phyloP scores from a whole-genome alignment of 805 yeast genomes.

The Cyberlindnera americana region DNA sequence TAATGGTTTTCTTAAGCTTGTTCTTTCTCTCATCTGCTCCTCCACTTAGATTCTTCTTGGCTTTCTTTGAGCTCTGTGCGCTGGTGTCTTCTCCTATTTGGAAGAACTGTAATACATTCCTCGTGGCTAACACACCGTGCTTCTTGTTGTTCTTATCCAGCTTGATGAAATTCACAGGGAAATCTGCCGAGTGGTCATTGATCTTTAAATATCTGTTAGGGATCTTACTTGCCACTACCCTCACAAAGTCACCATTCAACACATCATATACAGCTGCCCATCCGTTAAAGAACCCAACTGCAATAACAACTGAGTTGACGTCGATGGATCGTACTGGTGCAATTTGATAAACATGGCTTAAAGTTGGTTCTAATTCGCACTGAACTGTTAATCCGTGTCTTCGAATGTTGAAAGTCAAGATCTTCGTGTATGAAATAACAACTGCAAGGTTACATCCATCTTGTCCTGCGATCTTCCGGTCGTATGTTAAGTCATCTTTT shows the following conservation, averaged over 20 bases:
- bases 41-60: constrained; percentile 15
- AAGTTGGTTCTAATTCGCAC: constrained; percentile 4
- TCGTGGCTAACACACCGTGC: constrained; percentile 19
- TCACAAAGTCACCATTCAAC: constrained; percentile 19
- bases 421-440: constrained; percentile 8
- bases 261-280: constrained; percentile 24
- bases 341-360: background rate
- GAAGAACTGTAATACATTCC: constrained; percentile 23
- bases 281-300: constrained; percentile 25
- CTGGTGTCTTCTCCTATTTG: constrained; percentile 20
- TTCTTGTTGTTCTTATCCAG: constrained; percentile 14
- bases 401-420: constrained; percentile 20
- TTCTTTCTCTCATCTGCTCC: constrained; percentile 21
- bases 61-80: constrained; percentile 3
- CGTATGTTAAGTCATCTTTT: constrained; percentile 3
- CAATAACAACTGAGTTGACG: constrained; percentile 23
- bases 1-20: constrained; percentile 17
- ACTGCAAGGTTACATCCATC: constrained; percentile 28
- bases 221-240: constrained; percentile 18
- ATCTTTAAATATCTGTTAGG: constrained; percentile 15
- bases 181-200: background rate
- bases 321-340: constrained; percentile 19
- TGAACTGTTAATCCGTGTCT: constrained; percentile 1
- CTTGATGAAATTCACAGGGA: constrained; percentile 11
- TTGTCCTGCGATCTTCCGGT: constrained; percentile 22